These are phyloP conservation scores for Sphaerostilbella broomeana DNA, from an alignment of 2,329 filamentous ascomycete genomes.

Conservation along the genomic window DNA sequence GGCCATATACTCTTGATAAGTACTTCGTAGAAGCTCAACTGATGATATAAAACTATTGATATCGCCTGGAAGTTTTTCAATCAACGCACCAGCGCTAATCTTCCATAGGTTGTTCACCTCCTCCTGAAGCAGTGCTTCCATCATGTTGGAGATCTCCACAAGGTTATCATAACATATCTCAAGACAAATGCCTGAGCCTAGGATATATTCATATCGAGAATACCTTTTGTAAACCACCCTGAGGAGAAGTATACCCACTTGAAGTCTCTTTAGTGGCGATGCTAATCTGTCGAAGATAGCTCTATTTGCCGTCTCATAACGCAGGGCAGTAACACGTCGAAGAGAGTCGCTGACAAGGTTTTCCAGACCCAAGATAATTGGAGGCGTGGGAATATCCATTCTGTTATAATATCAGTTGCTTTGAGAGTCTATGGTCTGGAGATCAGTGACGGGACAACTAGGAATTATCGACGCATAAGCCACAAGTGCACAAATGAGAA, in stretches of 20 bases:
- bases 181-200: slow-evolving; percentile 3
- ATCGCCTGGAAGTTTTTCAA: slow-evolving; percentile 6
- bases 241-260: slow-evolving; percentile 5
- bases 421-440: too few species aligned
- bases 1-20: slow-evolving; percentile 6
- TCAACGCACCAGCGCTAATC: neutral
- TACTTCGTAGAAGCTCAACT: slow-evolving; percentile 8
- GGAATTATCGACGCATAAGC: too few species aligned
- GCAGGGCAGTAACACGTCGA: slow-evolving; percentile 2
- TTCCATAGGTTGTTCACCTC: slow-evolving; percentile 2
- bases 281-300: neutral
- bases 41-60: slow-evolving; percentile 8
- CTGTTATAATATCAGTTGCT: too few species aligned
- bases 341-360: slow-evolving; percentile 8
- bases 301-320: slow-evolving; percentile 1
- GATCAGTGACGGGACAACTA: too few species aligned
- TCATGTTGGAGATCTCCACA: slow-evolving; percentile 8
- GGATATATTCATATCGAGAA: slow-evolving; percentile 3
- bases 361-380: slow-evolving; percentile 6
- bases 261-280: slow-evolving; percentile 4
- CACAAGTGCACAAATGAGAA: too few species aligned
- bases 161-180: slow-evolving; percentile 6
- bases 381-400: slow-evolving; percentile 1
- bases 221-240: neutral
- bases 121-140: slow-evolving; percentile 3